Conservation (phyloP, 1,139 yeast genomes). For the Blastobotrys raffinosifermentans region DNA sequence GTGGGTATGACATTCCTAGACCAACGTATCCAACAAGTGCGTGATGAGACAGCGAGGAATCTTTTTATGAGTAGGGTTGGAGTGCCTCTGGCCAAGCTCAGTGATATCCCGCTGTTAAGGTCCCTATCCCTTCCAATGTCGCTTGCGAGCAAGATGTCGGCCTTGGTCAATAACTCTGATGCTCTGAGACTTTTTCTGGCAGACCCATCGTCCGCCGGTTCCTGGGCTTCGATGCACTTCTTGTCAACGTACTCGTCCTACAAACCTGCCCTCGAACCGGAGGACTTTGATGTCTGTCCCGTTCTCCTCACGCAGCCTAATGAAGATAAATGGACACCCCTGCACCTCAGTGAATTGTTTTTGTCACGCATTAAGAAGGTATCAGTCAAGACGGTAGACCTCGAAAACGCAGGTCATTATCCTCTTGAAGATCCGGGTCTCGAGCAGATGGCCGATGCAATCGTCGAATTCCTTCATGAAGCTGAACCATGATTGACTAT, state of each 20-base stretch:
- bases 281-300: conserved; percentile 3
- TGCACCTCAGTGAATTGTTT: conserved; percentile 4
- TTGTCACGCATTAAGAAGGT: neutral
- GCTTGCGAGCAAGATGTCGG: conserved; percentile 1
- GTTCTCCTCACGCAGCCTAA: conserved; percentile 3
- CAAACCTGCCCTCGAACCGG: conserved; percentile 3
- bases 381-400: conserved; percentile 3
- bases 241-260: conserved; percentile 2
- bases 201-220: conserved; percentile 2
- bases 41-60: conserved; percentile 3
- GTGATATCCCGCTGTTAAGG: neutral
- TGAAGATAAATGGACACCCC: conserved; percentile 4
- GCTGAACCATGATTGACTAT: conserved; percentile 2
- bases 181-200: conserved; percentile 1
- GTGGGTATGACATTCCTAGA: conserved; percentile 5
- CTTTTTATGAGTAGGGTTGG: conserved; percentile 4
- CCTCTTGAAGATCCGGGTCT: conserved; percentile 6
- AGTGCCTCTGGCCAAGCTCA: neutral
- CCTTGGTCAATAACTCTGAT: conserved; percentile 1
- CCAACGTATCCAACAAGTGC: conserved; percentile 2
- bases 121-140: conserved; percentile 2
- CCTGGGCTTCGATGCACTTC: conserved; percentile 3
- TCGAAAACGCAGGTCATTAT: conserved; percentile 4
- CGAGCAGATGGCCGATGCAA: conserved; percentile 5
- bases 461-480: neutral